phyloP scores from a whole-genome alignment of 768 basidiomycete species.

The Amanita rubescens region DNA sequence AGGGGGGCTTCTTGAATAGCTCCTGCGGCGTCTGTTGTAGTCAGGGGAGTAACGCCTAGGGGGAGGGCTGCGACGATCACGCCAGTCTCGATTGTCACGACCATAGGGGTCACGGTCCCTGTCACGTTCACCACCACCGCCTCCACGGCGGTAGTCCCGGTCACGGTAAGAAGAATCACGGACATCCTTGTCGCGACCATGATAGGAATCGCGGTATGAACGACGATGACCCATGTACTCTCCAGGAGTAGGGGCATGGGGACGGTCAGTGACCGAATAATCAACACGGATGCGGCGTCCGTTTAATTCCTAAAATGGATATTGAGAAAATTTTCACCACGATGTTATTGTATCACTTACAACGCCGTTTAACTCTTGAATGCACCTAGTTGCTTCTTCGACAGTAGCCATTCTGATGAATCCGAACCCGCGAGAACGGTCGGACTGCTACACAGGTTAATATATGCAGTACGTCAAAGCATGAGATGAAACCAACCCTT shows the following conservation, averaged over 20 bases:
- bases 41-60: slow-evolving; percentile 69
- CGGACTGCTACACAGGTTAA: slow-evolving; percentile 46
- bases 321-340: slow-evolving; percentile 5
- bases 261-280: slow-evolving; percentile 89
- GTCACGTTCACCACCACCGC: slow-evolving; percentile 44
- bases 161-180: slow-evolving; percentile 46
- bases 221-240: slow-evolving; percentile 96
- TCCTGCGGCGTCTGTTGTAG: slow-evolving; percentile 57
- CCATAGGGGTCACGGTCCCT: slow-evolving; percentile 58
- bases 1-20: slow-evolving; percentile 76
- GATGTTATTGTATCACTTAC: slow-evolving; percentile 38
- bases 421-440: slow-evolving; percentile 95
- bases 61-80: slow-evolving; percentile 72
- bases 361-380: slow-evolving; percentile 87
- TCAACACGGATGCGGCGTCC: slow-evolving; percentile 96
- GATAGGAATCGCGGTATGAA: slow-evolving; percentile 28
- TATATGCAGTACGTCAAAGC: not conserved
- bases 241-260: slow-evolving; percentile 94
- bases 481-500: slow-evolving; percentile 49
- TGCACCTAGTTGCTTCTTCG: slow-evolving; percentile 85
- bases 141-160: slow-evolving; percentile 43
- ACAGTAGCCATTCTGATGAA: slow-evolving; percentile 90
- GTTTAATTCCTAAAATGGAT: slow-evolving; percentile 66
- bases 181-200: slow-evolving; percentile 28
- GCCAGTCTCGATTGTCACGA: slow-evolving; percentile 68